Evolutionary conservation across 78 protist species (phyloP).

Genomic region (Planoprotostelium fungivorum): DNA sequence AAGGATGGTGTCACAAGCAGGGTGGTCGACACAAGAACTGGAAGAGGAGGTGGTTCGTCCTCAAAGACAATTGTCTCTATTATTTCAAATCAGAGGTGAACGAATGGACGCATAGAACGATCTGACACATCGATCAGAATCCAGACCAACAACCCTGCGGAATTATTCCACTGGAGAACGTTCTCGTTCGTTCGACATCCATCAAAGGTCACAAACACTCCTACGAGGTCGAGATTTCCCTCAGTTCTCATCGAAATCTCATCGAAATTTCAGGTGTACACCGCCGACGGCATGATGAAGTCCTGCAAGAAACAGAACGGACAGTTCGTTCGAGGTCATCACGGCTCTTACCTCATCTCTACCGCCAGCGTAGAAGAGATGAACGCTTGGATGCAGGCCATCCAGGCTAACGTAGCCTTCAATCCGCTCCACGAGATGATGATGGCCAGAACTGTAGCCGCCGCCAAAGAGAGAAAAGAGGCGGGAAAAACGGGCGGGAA

Average conservation of each 20-base stretch:
- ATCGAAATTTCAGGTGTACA: background rate
- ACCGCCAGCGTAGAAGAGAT: conserved; percentile 50
- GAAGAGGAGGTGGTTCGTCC: conserved; percentile 51
- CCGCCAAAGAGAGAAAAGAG: background rate
- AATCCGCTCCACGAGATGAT: background rate
- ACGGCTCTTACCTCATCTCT: conserved; percentile 46
- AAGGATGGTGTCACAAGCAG: conserved; percentile 4
- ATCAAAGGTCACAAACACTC: background rate
- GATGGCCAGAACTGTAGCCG: background rate
- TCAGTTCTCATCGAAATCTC: background rate
- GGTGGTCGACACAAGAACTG: conserved; percentile 25
- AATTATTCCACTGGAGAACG: conserved; percentile 62
- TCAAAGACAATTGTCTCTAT: conserved; percentile 57
- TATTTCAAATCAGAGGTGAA: conserved; percentile 18
- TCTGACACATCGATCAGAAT: background rate
- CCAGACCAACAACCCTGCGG: conserved; percentile 63
- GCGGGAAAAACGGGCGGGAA: background rate
- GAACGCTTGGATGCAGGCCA: conserved; percentile 56
- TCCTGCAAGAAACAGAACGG: conserved; percentile 14
- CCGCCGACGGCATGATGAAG: background rate
- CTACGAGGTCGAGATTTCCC: background rate
- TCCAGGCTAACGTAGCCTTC: background rate
- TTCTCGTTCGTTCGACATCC: background rate
- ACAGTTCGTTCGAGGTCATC: conserved; percentile 56
- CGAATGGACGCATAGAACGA: background rate